Evolutionary conservation across 371 early-diverging fungal genomes (phyloP), one percentile per base, ranked within the genome.

Genomic region (Blakeslea trispora): DNA sequence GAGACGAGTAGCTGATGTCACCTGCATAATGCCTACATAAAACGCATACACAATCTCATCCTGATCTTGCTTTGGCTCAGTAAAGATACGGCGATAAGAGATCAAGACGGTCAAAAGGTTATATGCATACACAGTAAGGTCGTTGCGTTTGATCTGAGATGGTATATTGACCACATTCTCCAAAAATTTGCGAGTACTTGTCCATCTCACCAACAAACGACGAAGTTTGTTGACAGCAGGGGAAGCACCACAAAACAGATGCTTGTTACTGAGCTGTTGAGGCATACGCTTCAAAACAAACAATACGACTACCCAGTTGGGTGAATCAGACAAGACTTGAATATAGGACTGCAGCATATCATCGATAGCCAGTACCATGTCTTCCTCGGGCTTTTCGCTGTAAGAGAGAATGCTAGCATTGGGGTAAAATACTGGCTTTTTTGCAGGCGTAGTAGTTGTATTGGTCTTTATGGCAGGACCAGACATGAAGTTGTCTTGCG

Each of bases 11-110:
- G 88, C 84, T 3, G 79, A 70, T 0, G 90, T 84, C 63, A 92
- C 90, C 21, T 86, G 78, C 19, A 81, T 82, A 45, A 96, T 81
- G 0, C 96, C 96, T 13, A 80, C 72, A 43, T 88, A 85, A 58
- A 96, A 92, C 1, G 91, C 82, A 22, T 74, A 65, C 9, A 95
- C 86, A 8, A 96, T 76, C 24, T 86, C 86, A 48, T 95, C 91
- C 46, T 88, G 81, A 22, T 88, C 78, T 22, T 81, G 71, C 18
- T 65, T 65, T 0, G 66, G 66, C 55, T 87, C 87, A 17, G 66
- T 75, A 57, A 93, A 87, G 39, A 87, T 63, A n/a, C 77, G 75
- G 56, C 88, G 83, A 74, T 93, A 94, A 28, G 89, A 82, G 21
- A 96, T 74, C 23, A 93, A 59, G 3, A 85, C 77, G 1, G 82